Evolutionary conservation across 805 yeast genomes (phyloP).

Genomic region (Tetrapisispora pingtungensis): DNA sequence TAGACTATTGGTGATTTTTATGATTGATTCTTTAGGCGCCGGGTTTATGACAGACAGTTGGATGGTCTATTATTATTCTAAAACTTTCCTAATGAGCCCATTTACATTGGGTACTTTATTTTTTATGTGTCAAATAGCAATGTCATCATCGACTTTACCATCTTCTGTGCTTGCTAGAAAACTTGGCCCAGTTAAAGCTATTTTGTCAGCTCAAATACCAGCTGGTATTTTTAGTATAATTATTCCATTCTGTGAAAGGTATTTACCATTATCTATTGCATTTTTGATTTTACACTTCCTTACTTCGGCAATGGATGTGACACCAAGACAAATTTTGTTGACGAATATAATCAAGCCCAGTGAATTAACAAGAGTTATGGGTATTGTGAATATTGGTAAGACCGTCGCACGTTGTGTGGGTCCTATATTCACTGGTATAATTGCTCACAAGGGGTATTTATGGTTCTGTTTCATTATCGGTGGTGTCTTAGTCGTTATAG

Average conservation of each 20-base stretch:
- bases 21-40: conserved; percentile 78
- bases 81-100: conserved; percentile 43
- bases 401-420: conserved; percentile 79
- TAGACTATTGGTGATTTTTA: conserved; percentile 50
- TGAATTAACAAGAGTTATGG: conserved; percentile 71
- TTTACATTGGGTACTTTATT: conserved; percentile 57
- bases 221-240: conserved; percentile 54
- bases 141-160: conserved; percentile 63
- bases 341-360: conserved; percentile 52
- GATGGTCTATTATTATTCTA: conserved; percentile 73
- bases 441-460: conserved; percentile 44
- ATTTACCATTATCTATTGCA: conserved; percentile 36
- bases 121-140: conserved; percentile 50
- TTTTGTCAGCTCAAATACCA: conserved; percentile 65
- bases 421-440: conserved; percentile 66
- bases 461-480: conserved; percentile 46
- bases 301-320: conserved; percentile 79
- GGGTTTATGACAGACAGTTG: conserved; percentile 87
- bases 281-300: conserved; percentile 47
- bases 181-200: conserved; percentile 73
- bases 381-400: conserved; percentile 76
- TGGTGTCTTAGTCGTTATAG: conserved; percentile 35
- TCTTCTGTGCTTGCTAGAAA: conserved; percentile 58
- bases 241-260: conserved; percentile 38
- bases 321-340: conserved; percentile 75